These are phyloP conservation scores for Capsella rubella DNA, from an alignment of 441 rosid species.

Conservation along the genomic window DNA sequence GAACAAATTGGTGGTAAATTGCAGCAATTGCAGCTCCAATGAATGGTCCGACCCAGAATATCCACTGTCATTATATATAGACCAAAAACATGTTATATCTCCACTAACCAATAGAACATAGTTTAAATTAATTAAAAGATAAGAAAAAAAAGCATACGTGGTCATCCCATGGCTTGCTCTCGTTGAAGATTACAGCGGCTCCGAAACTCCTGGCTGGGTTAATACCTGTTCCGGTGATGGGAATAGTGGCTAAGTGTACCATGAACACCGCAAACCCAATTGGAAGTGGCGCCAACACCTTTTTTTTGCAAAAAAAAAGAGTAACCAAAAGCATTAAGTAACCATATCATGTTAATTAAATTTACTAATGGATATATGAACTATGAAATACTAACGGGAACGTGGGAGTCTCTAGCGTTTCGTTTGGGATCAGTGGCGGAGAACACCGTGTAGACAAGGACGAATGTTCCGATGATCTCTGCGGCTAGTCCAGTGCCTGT, in stretches of 20 bases:
- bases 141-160: conserved; percentile 15
- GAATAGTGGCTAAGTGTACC: conserved; percentile 41
- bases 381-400: conserved; percentile 51
- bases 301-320: not conserved
- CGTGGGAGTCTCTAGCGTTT: conserved; percentile 64
- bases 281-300: conserved; percentile 45
- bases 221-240: conserved; percentile 37
- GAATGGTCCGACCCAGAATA: conserved; percentile 78
- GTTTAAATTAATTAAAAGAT: not conserved
- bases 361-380: too few relatives aligned
- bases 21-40: conserved; percentile 74
- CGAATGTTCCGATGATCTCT: conserved; percentile 71
- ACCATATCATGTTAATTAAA: not conserved
- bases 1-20: conserved; percentile 54
- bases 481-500: conserved; percentile 69
- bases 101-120: not conserved
- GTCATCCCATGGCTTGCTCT: conserved; percentile 41
- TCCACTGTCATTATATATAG: conserved; percentile 51
- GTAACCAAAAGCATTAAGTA: not conserved
- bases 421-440: conserved; percentile 73
- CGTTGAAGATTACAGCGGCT: conserved; percentile 34
- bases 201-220: conserved; percentile 44
- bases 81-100: not conserved
- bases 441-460: conserved; percentile 68
- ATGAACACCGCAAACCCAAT: conserved; percentile 42